phyloP scores from a whole-genome alignment of 768 basidiomycete genomes.

The Suillus subaureus region DNA sequence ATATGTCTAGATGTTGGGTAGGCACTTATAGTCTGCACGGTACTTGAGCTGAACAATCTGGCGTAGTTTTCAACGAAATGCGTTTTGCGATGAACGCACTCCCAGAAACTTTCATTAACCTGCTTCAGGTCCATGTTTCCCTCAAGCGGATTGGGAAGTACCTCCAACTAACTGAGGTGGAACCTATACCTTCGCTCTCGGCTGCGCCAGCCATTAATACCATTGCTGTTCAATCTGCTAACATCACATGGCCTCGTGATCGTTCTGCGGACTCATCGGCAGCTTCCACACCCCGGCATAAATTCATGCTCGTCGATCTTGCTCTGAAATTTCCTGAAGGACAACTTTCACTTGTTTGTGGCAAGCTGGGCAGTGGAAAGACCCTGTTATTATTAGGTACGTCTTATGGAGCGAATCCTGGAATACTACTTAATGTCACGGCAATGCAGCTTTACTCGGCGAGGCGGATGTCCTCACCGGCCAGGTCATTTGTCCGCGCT shows the following conservation, averaged over 20 bases:
- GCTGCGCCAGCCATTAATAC: slow-evolving; percentile 48
- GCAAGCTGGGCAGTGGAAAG: slow-evolving; percentile 89
- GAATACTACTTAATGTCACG: slow-evolving; percentile 14
- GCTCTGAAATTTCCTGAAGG: slow-evolving; percentile 77
- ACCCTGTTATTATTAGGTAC: slow-evolving; percentile 75
- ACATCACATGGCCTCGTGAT: slow-evolving; percentile 89
- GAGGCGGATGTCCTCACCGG: slow-evolving; percentile 86
- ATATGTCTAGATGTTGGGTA: slow-evolving; percentile 43
- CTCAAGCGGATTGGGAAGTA: slow-evolving; percentile 92
- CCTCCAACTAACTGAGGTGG: slow-evolving; percentile 72
- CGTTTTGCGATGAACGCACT: slow-evolving; percentile 86
- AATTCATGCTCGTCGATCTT: slow-evolving; percentile 82
- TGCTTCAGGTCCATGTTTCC: slow-evolving; percentile 86
- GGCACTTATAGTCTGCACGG: slow-evolving; percentile 8
- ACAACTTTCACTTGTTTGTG: slow-evolving; percentile 82
- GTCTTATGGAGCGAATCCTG: slow-evolving; percentile 3
- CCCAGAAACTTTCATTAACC: slow-evolving; percentile 89
- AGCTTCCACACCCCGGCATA: slow-evolving; percentile 72
- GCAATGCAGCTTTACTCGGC: slow-evolving; percentile 68
- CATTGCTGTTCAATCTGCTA: slow-evolving; percentile 82
- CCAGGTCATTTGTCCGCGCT: slow-evolving; percentile 80
- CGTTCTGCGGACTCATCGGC: slow-evolving; percentile 57
- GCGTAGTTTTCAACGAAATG: slow-evolving; percentile 81
- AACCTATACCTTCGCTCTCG: slow-evolving; percentile 56
- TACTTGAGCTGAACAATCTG: not conserved